Evolutionary conservation across 2,329 filamentous ascomycete genomes (phyloP).

Genomic region (Paracoccidioides lutzii): DNA sequence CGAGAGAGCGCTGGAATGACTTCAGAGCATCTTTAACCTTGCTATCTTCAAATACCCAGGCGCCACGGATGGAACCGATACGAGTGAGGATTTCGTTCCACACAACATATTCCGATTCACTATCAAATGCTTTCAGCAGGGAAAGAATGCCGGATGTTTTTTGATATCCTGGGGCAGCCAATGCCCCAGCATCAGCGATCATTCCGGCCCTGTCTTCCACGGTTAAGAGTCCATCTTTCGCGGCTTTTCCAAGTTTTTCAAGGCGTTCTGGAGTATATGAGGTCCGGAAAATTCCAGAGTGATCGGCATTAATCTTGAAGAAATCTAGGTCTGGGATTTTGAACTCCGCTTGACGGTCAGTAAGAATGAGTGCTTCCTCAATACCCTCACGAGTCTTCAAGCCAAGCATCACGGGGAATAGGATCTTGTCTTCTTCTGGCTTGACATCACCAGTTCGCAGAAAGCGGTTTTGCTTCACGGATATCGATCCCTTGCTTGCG

Average conservation of each 20-base stretch:
- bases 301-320: slow-evolving; percentile 93
- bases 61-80: slow-evolving; percentile 62
- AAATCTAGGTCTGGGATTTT: slow-evolving; percentile 70
- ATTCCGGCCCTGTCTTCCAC: slow-evolving; percentile 91
- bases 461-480: slow-evolving; percentile 90
- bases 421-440: slow-evolving; percentile 75
- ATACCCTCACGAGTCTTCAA: slow-evolving; percentile 63
- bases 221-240: slow-evolving; percentile 63
- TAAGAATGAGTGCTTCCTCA: slow-evolving; percentile 60
- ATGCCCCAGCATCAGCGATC: slow-evolving; percentile 81
- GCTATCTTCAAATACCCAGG: slow-evolving; percentile 80
- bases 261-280: slow-evolving; percentile 74
- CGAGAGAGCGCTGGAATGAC: slow-evolving; percentile 67
- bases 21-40: slow-evolving; percentile 60
- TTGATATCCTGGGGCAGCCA: slow-evolving; percentile 82
- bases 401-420: slow-evolving; percentile 83
- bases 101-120: slow-evolving; percentile 77
- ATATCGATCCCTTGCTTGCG: slow-evolving; percentile 56
- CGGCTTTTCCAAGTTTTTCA: slow-evolving; percentile 74
- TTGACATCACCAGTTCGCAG: slow-evolving; percentile 84
- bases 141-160: slow-evolving; percentile 82
- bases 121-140: slow-evolving; percentile 69
- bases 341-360: slow-evolving; percentile 61
- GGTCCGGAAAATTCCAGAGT: slow-evolving; percentile 84
- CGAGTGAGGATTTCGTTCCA: slow-evolving; percentile 85